Evolutionary conservation across 2,329 filamentous ascomycete species (phyloP), one percentile per base, ranked within the genome.

Genomic region (Biscogniauxia mediterranea): DNA sequence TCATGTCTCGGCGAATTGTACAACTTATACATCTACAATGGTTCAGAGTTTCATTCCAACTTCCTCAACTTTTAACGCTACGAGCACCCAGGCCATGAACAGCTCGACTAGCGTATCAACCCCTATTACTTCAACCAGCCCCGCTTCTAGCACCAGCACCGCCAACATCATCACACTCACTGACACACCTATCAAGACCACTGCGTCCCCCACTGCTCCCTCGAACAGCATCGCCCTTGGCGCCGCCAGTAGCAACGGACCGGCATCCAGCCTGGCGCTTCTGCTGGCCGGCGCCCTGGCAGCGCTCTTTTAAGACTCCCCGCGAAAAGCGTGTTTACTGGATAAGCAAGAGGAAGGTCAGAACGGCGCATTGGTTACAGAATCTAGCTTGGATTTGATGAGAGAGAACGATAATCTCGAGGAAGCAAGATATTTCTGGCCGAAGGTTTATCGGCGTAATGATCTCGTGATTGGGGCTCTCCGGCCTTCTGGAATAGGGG

Each of bases 281-380:
- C 51, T 63, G 23, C 25, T 63, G 51, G 58, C 54, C 13, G 64
- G 58, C 53, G 66, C 52, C 17, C 26, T 66, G 6, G 64, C 52
- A 26, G 64, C 51, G 9, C 21, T 67, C 17, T 38, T 55, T 17
- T 55, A 21, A 55, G 26, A 11, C n/a, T 20, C 38, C 2, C 38
- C 17, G 11, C 38, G 17, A 15, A n/a, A 46, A 9, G 38, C 11
- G 2, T 23, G 15, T 28, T 11, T 25, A 11, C 17, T 26, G 3
- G 52, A 28, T 26, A 28, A 28, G 23, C 21, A 9, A 25, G 21
- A n/a, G 11, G 52, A 54, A n/a, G 23, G 13, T 28, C 13, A 54
- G 23, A 26, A 26, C 17, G 23, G 6, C 23, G 23, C 15, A 54
- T 54, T n/a, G 38, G 38, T 46, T n/a, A 46, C 15, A 46, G 13